A percentile compares a stretch with the other conserved stretches of the same genome.
Conservation (phyloP, 495 filamentous ascomycete species). For the Tuber melanosporum region DNA sequence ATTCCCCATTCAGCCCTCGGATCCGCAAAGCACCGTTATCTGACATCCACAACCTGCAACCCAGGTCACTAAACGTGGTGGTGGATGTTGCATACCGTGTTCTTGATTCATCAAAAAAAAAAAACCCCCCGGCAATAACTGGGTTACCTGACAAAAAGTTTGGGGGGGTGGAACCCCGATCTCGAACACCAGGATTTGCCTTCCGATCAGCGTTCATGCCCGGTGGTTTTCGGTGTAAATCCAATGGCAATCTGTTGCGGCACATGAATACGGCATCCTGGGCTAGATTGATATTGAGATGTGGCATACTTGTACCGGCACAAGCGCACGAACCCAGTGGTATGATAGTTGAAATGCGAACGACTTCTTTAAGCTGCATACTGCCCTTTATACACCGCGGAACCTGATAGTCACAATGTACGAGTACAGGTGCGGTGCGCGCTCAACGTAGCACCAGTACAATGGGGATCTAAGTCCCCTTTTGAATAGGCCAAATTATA, state of each 20-base stretch:
- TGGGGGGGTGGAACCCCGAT: not conserved
- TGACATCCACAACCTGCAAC: not conserved
- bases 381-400: not conserved
- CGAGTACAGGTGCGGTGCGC: not conserved
- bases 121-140: not conserved
- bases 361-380: not conserved
- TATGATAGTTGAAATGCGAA: not conserved
- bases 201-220: not conserved
- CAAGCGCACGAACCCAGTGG: not conserved
- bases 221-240: not conserved
- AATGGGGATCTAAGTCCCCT: not conserved
- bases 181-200: not conserved
- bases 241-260: not conserved
- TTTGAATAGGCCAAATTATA: not conserved
- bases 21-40: not conserved
- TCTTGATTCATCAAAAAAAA: not conserved
- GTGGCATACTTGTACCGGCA: not conserved
- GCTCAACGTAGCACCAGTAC: not conserved
- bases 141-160: not conserved
- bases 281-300: conserved; percentile 2
- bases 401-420: not conserved
- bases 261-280: not conserved
- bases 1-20: not conserved
- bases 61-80: not conserved
- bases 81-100: conserved; percentile 2